These are phyloP conservation scores for Scutellaria baicalensis DNA, from an alignment of 257 asterid genomes.

Conservation along the genomic window DNA sequence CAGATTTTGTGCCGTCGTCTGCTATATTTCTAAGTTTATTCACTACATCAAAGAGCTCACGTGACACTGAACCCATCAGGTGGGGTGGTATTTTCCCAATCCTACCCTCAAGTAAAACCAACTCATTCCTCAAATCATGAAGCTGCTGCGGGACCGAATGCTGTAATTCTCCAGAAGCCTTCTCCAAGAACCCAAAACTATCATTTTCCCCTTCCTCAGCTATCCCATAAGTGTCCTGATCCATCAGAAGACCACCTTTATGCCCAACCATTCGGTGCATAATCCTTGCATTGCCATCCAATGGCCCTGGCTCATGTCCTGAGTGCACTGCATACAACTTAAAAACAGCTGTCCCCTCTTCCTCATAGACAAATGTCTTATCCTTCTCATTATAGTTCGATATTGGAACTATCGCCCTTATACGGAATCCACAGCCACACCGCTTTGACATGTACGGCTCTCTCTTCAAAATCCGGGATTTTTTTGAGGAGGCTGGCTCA, in stretches of 20 bases:
- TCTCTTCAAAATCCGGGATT: conserved; percentile 54
- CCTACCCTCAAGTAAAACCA: conserved; percentile 66
- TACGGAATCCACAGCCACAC: conserved; percentile 86
- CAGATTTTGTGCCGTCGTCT: conserved; percentile 63
- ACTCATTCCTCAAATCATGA: conserved; percentile 66
- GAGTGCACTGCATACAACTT: conserved; percentile 83
- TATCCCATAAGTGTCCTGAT: conserved; percentile 59
- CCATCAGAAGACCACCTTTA: conserved; percentile 73
- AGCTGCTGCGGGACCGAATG: conserved; percentile 57
- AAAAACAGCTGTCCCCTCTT: conserved; percentile 89
- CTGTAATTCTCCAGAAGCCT: conserved; percentile 48
- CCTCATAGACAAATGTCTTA: conserved; percentile 80
- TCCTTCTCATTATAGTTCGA: conserved; percentile 79
- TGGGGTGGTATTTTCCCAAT: conserved; percentile 51
- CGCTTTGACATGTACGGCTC: conserved; percentile 81
- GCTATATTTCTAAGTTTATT: conserved; percentile 53
- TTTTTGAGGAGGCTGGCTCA: conserved; percentile 72
- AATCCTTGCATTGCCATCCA: conserved; percentile 86
- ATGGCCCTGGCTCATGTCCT: conserved; percentile 88
- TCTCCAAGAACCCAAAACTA: conserved; percentile 48
- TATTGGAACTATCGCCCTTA: conserved; percentile 86
- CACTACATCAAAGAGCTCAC: conserved; percentile 57
- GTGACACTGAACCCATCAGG: conserved; percentile 52
- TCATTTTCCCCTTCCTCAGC: conserved; percentile 68
- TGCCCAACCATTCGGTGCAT: conserved; percentile 85